phyloP scores from a whole-genome alignment of 441 rosid genomes.

The Erodium texanum region DNA sequence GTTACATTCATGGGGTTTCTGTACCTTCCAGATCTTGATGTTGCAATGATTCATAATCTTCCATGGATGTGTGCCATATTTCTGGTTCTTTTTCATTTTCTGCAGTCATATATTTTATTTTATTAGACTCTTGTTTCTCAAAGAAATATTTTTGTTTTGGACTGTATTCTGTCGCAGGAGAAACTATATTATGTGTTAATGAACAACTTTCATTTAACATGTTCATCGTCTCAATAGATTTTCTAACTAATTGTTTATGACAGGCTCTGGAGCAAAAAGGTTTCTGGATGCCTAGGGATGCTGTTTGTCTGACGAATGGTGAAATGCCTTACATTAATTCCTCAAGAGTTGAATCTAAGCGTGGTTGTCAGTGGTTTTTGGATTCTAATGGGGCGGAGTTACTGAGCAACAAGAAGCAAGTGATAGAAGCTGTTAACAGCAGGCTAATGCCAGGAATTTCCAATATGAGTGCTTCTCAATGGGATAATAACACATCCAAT shows the following conservation, averaged over 20 bases:
- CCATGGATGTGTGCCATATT: slow-evolving; percentile 1
- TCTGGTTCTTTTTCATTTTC: slow-evolving; percentile 1
- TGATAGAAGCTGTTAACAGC: slow-evolving; percentile 32
- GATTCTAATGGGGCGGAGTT: slow-evolving; percentile 38
- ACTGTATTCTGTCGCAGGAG: slow-evolving; percentile 4
- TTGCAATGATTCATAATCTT: slow-evolving; percentile 2
- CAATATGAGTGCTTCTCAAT: slow-evolving; percentile 29
- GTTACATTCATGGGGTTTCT: not conserved
- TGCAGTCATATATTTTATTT: not conserved
- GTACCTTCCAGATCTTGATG: not conserved
- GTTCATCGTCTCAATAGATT: not conserved
- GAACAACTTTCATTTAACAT: slow-evolving; percentile 10
- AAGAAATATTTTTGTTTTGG: not conserved
- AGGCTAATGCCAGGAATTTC: slow-evolving; percentile 30
- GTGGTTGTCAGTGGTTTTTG: slow-evolving; percentile 52
- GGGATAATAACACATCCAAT: slow-evolving; percentile 38
- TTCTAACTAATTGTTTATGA: slow-evolving; percentile 13
- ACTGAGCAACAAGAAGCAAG: slow-evolving; percentile 56
- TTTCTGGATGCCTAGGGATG: slow-evolving; percentile 47
- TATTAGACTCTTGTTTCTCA: not conserved
- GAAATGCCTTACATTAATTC: slow-evolving; percentile 37
- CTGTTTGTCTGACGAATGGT: slow-evolving; percentile 32
- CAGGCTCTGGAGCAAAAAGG: slow-evolving; percentile 51
- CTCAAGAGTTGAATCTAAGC: slow-evolving; percentile 41
- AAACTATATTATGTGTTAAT: slow-evolving; percentile 8